Base-by-base conservation (phyloP, 2,329 filamentous ascomycete species). In the Magnaporthiopsis rhizophila region DNA sequence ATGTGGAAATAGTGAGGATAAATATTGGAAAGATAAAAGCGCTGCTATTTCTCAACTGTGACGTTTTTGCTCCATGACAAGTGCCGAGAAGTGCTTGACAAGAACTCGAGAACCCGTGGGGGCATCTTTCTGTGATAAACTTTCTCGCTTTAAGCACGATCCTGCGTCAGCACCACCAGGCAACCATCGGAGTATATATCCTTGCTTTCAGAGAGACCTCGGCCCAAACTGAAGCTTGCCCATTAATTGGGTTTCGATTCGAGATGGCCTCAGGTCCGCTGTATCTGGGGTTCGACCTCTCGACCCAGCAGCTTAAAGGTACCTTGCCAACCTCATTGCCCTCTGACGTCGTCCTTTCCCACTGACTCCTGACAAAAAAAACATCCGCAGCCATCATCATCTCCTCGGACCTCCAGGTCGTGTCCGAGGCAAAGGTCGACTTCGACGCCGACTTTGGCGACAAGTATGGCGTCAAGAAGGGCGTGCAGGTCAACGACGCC, bases 291-390 rank as follows among this genome's bases (percentile, higher is more conserved):
- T 93, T 98, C 75, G 95, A 99, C 78, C 88, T 98, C 66, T 97
- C 93, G 58, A 98, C 95, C 65, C 95, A 98, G 77, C 94, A 98
- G 75, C 84, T 98, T 65, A 98, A 99, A 84, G 93, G 91, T 87
- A 58, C 59, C 50, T 32, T 57, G 24, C 15, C 30, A 5, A 53
- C 59, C 15, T 45, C 1, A 64, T 32, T 63, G 30, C 15, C 2
- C 32, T 26, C n/a, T n/a, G n/a, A n/a, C n/a, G n/a, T 18, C 18
- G 15, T 45, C 15, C 38, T 45, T 32, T 32, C 21, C 7, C 45
- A 50, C 56, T 24, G 64, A 50, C 56, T 59, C 61, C 61, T 57
- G 58, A 66, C 53, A 38, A 36, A 53, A 59, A 30, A n/a, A n/a
- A n/a, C n/a, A n/a, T 6, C 6, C 9, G 5, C 70, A 94, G 90